These are phyloP conservation scores for Rhytidiadelphus loreus DNA, from an alignment of 225 moss, liverwort and hornwort genomes.

Conservation along the genomic window DNA sequence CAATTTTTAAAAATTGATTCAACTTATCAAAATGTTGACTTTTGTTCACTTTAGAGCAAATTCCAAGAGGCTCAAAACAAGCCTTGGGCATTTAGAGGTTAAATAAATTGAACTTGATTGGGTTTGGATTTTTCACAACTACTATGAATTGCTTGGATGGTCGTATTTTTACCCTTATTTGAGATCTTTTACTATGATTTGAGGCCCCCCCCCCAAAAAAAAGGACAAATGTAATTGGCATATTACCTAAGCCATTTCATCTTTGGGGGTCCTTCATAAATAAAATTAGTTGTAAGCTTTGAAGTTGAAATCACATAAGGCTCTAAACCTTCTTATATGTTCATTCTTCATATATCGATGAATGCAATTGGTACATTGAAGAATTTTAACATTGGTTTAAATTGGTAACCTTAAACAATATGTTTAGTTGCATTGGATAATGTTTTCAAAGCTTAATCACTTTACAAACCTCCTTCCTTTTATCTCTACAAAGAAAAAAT, in stretches of 20 bases:
- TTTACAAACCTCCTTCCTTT: neutral
- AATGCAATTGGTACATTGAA: neutral
- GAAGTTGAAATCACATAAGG: neutral
- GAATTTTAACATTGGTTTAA: neutral
- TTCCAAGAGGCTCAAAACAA: too few species aligned
- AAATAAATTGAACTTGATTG: neutral
- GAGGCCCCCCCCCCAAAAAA: rapidly evolving
- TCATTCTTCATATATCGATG: neutral
- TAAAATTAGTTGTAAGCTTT: neutral
- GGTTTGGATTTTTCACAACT: neutral
- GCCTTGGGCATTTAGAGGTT: too few species aligned
- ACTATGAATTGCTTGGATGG: rapidly evolving
- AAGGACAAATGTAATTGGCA: neutral
- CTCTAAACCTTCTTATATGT: neutral
- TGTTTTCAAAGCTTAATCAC: neutral
- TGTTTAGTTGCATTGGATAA: rapidly evolving
- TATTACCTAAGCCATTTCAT: neutral
- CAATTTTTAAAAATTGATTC: too few species aligned
- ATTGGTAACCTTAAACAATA: neutral
- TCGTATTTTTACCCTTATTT: neutral
- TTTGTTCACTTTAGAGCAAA: too few species aligned
- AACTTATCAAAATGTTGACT: too few species aligned
- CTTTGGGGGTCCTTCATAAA: rapidly evolving
- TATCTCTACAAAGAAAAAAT: neutral
- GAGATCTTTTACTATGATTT: neutral